phyloP scores from a whole-genome alignment of 257 asterid species.

The Solanum sparsipilum region DNA sequence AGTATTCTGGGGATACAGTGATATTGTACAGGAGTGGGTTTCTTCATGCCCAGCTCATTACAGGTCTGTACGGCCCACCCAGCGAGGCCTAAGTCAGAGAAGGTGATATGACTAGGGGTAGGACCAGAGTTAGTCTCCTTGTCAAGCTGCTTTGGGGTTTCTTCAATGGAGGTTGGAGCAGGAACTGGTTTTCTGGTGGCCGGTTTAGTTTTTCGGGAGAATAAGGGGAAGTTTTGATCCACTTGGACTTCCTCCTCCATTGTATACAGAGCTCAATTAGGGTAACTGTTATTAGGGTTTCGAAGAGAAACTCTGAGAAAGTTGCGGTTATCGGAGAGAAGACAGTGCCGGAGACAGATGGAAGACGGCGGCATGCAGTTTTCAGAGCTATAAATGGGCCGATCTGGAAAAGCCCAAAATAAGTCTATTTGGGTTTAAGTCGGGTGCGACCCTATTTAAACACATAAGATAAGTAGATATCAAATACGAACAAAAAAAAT shows the following conservation, averaged over 20 bases:
- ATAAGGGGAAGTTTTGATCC: slow-evolving; percentile 45
- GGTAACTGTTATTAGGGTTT: neutral
- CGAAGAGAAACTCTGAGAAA: neutral
- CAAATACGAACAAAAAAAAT: neutral
- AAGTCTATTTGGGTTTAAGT: neutral
- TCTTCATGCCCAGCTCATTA: slow-evolving; percentile 81
- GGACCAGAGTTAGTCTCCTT: slow-evolving; percentile 54
- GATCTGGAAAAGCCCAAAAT: neutral
- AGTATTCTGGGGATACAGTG: slow-evolving; percentile 88
- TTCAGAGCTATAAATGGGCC: neutral
- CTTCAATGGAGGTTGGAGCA: neutral
- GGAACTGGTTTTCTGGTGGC: neutral
- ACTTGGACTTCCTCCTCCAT: slow-evolving; percentile 17
- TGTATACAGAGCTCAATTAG: neutral
- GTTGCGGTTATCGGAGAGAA: neutral
- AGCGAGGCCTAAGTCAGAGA: slow-evolving; percentile 75
- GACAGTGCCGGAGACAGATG: neutral
- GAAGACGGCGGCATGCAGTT: neutral
- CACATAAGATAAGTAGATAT: neutral
- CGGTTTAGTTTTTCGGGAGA: slow-evolving; percentile 27
- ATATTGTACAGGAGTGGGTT: slow-evolving; percentile 82
- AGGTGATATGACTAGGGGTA: slow-evolving; percentile 40
- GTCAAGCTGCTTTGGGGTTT: slow-evolving; percentile 4
- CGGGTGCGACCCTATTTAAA: neutral
- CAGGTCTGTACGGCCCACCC: slow-evolving; percentile 76